Conservation (phyloP, 2,329 filamentous ascomycete species). For the Knoxdaviesia capensis region DNA sequence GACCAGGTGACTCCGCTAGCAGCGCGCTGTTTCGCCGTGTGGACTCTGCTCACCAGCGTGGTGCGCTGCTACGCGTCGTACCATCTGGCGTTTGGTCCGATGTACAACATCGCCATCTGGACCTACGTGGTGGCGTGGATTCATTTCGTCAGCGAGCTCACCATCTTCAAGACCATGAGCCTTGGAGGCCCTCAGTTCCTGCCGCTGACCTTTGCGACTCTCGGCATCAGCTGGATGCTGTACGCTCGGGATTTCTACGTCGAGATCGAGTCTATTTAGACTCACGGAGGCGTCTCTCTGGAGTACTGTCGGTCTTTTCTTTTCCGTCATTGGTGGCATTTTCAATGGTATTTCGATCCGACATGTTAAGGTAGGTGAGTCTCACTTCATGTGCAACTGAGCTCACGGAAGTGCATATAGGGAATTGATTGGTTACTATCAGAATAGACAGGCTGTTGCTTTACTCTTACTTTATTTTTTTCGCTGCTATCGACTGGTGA, state of each 20-base stretch:
- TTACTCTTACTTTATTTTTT: too few species aligned
- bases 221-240: slow-evolving; percentile 39
- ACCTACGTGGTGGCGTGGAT: slow-evolving; percentile 60
- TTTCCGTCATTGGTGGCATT: too few species aligned
- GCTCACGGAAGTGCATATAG: too few species aligned
- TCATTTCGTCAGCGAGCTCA: slow-evolving; percentile 67
- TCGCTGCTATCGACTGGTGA: too few species aligned
- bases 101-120: slow-evolving; percentile 67
- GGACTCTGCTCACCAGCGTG: slow-evolving; percentile 61
- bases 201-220: slow-evolving; percentile 29
- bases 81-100: slow-evolving; percentile 47
- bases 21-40: slow-evolving; percentile 68
- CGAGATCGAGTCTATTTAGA: slow-evolving; percentile 7
- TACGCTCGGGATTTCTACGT: slow-evolving; percentile 54
- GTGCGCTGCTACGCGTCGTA: slow-evolving; percentile 72
- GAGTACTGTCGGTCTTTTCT: too few species aligned
- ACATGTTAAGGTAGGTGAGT: too few species aligned
- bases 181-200: slow-evolving; percentile 36
- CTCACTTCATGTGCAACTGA: too few species aligned
- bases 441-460: too few species aligned
- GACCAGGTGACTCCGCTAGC: slow-evolving; percentile 56
- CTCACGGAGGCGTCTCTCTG: too few species aligned
- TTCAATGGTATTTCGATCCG: too few species aligned
- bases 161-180: slow-evolving; percentile 56
- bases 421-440: too few species aligned